phyloP scores from a whole-genome alignment of 257 asterid genomes.

The Anisodus acutangulus region DNA sequence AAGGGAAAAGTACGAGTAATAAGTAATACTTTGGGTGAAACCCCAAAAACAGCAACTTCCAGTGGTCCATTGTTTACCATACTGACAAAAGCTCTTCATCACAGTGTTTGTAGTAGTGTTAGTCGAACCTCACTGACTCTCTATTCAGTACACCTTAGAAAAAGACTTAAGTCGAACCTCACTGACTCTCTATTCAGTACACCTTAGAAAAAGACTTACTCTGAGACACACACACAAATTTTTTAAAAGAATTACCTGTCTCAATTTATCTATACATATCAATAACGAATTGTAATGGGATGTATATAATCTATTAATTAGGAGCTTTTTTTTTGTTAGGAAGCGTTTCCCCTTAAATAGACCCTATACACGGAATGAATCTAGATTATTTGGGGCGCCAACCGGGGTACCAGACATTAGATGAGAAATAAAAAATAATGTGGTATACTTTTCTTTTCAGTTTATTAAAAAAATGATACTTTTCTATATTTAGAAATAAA shows the following conservation, averaged over 20 bases:
- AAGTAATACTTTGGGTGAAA: slow-evolving; percentile 76
- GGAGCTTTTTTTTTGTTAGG: neutral
- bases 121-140: slow-evolving; percentile 34
- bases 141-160: slow-evolving; percentile 26
- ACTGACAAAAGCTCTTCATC: slow-evolving; percentile 64
- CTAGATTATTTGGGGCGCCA: neutral
- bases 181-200: slow-evolving; percentile 24
- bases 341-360: neutral
- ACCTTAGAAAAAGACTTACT: slow-evolving; percentile 31
- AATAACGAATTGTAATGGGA: no score
- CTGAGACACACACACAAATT: neutral
- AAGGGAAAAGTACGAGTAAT: slow-evolving; percentile 48
- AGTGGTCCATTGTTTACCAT: slow-evolving; percentile 85
- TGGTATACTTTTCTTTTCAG: neutral
- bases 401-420: neutral
- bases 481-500: neutral
- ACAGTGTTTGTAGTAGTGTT: slow-evolving; percentile 55
- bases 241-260: neutral
- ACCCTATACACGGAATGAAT: no score
- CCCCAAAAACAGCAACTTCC: slow-evolving; percentile 92
- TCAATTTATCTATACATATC: no score
- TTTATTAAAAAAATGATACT: neutral
- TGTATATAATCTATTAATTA: no score
- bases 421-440: neutral
- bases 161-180: slow-evolving; percentile 39